Evolutionary conservation across 129 eudicot genomes (phyloP).

Genomic region (Pseudognaphalium luteoalbum): DNA sequence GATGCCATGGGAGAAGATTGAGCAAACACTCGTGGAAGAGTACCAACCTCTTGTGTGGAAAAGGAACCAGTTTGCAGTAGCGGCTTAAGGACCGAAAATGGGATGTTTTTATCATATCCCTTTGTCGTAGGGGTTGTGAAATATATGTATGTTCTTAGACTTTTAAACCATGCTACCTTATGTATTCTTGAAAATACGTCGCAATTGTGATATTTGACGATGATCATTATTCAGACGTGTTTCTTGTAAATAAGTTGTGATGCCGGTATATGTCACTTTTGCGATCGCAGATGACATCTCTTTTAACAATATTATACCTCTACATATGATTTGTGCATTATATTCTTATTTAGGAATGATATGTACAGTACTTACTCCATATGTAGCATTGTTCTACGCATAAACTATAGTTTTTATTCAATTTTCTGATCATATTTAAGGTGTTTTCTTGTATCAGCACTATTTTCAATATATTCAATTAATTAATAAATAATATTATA

Average conservation of each 20-base stretch:
- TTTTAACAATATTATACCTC: neutral
- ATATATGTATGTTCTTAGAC: conserved; percentile 14
- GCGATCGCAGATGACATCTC: neutral
- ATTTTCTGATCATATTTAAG: no score
- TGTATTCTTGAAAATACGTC: conserved; percentile 10
- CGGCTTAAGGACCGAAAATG: conserved; percentile 15
- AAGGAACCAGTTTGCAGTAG: conserved; percentile 44
- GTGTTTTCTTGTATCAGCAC: no score
- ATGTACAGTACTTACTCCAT: neutral
- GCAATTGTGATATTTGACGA: neutral
- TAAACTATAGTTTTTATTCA: no score
- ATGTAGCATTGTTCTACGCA: no score
- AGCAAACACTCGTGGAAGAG: conserved; percentile 28
- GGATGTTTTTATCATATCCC: conserved; percentile 31
- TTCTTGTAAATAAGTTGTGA: conserved; percentile 18
- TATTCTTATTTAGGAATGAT: neutral
- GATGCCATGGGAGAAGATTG: conserved; percentile 56
- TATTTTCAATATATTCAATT: no score
- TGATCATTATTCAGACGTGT: conserved; percentile 7
- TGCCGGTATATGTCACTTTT: neutral
- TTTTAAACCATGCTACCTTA: conserved; percentile 17
- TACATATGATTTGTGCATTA: conserved; percentile 13
- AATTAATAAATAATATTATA: no score
- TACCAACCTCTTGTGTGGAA: conserved; percentile 50
- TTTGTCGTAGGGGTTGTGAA: conserved; percentile 22